These are phyloP conservation scores for Ramaria sp. DNA, from an alignment of 768 basidiomycete genomes.

Conservation along the genomic window DNA sequence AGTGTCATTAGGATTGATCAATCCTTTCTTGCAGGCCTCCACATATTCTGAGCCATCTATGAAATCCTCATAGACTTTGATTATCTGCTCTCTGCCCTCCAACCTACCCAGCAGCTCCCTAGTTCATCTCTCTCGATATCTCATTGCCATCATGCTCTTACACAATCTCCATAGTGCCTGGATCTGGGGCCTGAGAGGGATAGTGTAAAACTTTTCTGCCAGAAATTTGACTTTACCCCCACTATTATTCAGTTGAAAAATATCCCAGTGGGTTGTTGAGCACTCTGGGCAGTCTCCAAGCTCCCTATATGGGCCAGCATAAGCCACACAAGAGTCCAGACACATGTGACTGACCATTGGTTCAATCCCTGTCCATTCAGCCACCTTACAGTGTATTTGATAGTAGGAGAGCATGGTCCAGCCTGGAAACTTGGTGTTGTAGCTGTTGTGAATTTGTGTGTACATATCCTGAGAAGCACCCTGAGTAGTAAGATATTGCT, in stretches of 20 bases:
- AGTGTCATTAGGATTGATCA: conserved; percentile 22
- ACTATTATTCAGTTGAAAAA: neutral
- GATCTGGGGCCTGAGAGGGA: conserved; percentile 32
- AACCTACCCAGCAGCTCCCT: conserved; percentile 16
- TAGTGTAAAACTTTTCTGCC: conserved; percentile 24
- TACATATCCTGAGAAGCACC: conserved; percentile 26
- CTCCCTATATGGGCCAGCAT: conserved; percentile 25
- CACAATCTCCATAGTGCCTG: conserved; percentile 25
- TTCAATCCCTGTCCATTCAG: conserved; percentile 24
- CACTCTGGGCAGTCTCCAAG: conserved; percentile 25
- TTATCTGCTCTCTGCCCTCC: conserved; percentile 8
- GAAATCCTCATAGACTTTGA: conserved; percentile 19
- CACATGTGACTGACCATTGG: conserved; percentile 32
- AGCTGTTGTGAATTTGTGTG: conserved; percentile 7
- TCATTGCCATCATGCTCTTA: conserved; percentile 17
- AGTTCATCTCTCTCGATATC: conserved; percentile 16
- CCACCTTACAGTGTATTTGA: conserved; percentile 18
- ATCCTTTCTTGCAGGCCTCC: conserved; percentile 7
- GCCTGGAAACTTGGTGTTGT: neutral
- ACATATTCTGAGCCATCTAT: conserved; percentile 22
- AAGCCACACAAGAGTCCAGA: conserved; percentile 29
- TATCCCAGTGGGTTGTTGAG: conserved; percentile 20
- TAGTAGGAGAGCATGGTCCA: conserved; percentile 22
- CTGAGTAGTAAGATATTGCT: conserved; percentile 19
- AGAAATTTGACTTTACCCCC: conserved; percentile 14